Evolutionary conservation across 116 monocot genomes (phyloP).

Genomic region (Dioscorea cayenensis): DNA sequence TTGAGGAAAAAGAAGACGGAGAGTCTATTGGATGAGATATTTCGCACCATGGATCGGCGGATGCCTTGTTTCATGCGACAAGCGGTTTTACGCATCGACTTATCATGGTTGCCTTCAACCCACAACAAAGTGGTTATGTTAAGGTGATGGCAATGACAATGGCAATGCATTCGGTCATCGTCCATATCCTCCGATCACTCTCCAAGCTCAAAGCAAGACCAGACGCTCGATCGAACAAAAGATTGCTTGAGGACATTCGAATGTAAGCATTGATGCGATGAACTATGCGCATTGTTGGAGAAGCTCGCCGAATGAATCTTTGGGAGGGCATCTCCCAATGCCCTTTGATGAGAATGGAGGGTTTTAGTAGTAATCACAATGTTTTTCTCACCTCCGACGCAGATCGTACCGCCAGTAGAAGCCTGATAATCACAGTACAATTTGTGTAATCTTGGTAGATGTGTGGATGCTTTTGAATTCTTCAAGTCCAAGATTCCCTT

Average conservation of each 20-base stretch:
- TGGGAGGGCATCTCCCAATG: not conserved
- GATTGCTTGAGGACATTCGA: slow-evolving; percentile 11
- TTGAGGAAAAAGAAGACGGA: slow-evolving; percentile 20
- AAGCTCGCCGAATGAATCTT: not conserved
- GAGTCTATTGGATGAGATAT: slow-evolving; percentile 17
- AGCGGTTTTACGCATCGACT: no score
- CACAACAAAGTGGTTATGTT: no score
- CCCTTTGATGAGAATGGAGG: not conserved
- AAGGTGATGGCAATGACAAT: no score
- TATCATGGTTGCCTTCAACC: no score
- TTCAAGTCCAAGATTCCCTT: not conserved
- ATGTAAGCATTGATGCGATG: not conserved
- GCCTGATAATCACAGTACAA: not conserved
- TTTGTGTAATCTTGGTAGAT: not conserved
- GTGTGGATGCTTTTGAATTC: not conserved
- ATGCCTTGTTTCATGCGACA: no score
- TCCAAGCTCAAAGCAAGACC: no score
- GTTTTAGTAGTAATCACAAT: no score
- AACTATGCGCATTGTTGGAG: not conserved
- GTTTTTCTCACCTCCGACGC: not conserved
- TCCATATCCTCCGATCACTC: no score
- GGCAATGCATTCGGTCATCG: no score
- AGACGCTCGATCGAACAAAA: no score
- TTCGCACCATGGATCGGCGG: no score
- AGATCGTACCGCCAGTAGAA: not conserved